Conservation (phyloP, 1,139 yeast genomes). For the Candida sanyaensis region DNA sequence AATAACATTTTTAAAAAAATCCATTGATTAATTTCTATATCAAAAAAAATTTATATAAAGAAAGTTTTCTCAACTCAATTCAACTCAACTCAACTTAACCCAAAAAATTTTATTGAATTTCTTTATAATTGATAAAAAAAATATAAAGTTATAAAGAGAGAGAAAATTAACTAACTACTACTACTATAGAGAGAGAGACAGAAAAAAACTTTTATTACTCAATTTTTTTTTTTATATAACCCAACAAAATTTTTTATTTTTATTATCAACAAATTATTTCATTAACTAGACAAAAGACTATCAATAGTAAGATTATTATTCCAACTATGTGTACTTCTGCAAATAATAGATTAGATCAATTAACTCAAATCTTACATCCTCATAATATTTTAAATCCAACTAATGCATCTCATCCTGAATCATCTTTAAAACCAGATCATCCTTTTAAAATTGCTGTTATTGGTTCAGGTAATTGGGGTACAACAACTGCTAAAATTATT, state of each 20-base stretch:
- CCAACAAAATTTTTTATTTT: not conserved
- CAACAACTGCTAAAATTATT: conserved; percentile 48
- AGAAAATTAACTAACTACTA: too few relatives aligned
- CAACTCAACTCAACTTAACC: too few relatives aligned
- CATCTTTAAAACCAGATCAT: conserved; percentile 24
- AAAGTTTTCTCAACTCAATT: not conserved
- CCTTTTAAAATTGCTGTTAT: conserved; percentile 45
- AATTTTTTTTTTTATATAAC: too few relatives aligned
- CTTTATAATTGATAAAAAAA: too few relatives aligned
- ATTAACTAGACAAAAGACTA: too few relatives aligned
- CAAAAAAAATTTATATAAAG: not conserved
- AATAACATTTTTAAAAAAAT: too few relatives aligned
- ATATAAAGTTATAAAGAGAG: too few relatives aligned
- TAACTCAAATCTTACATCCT: conserved; percentile 37
- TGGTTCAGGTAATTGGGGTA: conserved; percentile 55
- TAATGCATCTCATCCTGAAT: conserved; percentile 17
- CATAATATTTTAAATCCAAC: conserved; percentile 15
- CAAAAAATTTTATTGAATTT: too few relatives aligned
- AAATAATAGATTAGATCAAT: conserved; percentile 39
- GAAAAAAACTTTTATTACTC: too few relatives aligned
- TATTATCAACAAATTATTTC: not conserved
- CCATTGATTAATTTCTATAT: too few relatives aligned
- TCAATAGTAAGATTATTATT: not conserved
- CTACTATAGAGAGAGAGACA: too few relatives aligned
- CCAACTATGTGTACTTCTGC: conserved; percentile 19